Evolutionary conservation across 2,329 filamentous ascomycete species (phyloP).

Genomic region (Venturia oleaginea): DNA sequence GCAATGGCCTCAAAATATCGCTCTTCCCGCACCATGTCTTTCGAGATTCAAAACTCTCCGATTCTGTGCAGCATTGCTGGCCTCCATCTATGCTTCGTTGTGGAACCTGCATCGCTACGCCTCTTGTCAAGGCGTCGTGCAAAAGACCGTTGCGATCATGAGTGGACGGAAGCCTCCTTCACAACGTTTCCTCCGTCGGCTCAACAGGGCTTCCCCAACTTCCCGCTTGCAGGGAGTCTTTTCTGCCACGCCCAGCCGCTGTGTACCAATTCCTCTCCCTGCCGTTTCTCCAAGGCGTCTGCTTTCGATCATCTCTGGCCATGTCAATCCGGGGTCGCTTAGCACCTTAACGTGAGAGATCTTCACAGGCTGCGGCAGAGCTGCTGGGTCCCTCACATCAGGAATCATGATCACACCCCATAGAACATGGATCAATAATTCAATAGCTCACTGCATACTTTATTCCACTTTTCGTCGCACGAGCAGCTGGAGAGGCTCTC

Average conservation of each 20-base stretch:
- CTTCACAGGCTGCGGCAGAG: background rate
- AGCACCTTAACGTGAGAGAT: background rate
- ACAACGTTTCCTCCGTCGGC: background rate
- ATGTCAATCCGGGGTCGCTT: background rate
- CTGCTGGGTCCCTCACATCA: background rate
- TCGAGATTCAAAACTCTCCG: background rate
- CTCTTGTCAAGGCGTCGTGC: background rate
- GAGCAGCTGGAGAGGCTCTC: background rate
- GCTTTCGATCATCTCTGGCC: background rate
- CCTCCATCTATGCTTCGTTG: background rate
- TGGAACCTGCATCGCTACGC: background rate
- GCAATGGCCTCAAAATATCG: background rate
- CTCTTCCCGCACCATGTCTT: background rate
- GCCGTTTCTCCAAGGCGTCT: background rate
- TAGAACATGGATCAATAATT: background rate
- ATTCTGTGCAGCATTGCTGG: background rate
- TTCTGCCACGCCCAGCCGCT: background rate
- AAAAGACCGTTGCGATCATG: background rate
- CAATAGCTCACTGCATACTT: background rate
- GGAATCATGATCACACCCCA: background rate
- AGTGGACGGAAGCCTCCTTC: no score
- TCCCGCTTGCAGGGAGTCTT: background rate
- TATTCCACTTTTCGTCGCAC: slow-evolving; percentile 1
- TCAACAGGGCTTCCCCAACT: background rate
- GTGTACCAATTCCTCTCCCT: background rate